phyloP scores from a whole-genome alignment of 148 eudicot species.

The Diospyros lotus region DNA sequence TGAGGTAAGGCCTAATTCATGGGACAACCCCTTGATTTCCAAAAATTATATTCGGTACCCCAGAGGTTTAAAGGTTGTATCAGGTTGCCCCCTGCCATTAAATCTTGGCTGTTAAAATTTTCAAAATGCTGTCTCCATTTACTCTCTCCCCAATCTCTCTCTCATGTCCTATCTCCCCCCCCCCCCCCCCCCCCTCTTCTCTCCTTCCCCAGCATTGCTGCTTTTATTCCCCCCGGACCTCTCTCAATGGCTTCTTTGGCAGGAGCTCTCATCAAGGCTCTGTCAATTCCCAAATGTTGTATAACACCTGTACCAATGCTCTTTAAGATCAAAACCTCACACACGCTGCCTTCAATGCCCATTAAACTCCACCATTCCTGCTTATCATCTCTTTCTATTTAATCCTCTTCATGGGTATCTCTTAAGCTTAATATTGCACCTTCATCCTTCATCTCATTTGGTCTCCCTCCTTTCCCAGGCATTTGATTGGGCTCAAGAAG shows the following conservation, averaged over 20 bases:
- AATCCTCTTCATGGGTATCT: slow-evolving; percentile 1
- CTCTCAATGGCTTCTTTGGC: background rate
- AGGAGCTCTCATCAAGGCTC: background rate
- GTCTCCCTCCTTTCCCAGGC: slow-evolving; percentile 11
- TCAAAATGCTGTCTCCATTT: too few species aligned
- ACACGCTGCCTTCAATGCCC: background rate
- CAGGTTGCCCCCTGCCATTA: too few species aligned
- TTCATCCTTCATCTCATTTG: background rate
- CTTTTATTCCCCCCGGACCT: background rate
- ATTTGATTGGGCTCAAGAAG: slow-evolving; percentile 6
- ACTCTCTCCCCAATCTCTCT: too few species aligned
- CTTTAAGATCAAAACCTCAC: background rate
- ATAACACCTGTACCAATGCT: too few species aligned
- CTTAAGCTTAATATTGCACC: background rate
- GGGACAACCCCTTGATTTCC: too few species aligned
- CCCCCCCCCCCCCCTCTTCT: background rate
- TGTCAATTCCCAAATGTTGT: background rate
- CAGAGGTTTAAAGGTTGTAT: too few species aligned
- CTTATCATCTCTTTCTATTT: background rate
- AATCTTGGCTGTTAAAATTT: too few species aligned
- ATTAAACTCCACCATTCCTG: background rate
- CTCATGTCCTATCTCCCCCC: background rate
- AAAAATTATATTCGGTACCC: too few species aligned
- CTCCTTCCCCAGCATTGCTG: background rate
- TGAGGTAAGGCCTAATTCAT: too few species aligned